A percentile compares a stretch with the other conserved stretches of the same genome.
These are phyloP conservation scores for Hypseocharis bilobata DNA, from an alignment of 441 rosid species.

Conservation along the genomic window DNA sequence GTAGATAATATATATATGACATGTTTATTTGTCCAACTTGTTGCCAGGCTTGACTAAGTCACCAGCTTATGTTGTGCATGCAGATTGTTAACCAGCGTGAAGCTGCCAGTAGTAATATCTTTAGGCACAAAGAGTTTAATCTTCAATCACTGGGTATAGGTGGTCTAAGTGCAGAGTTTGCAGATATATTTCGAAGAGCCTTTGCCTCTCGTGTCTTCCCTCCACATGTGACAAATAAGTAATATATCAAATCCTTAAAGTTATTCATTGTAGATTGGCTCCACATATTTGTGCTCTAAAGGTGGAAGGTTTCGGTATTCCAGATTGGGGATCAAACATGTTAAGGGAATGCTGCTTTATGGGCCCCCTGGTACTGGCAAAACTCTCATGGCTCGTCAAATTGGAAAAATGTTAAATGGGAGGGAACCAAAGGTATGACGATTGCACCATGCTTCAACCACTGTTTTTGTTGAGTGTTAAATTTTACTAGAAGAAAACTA, in stretches of 20 bases:
- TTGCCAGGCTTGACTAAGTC: slow-evolving; percentile 12
- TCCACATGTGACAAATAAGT: slow-evolving; percentile 81
- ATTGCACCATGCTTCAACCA: neutral
- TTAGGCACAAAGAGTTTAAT: slow-evolving; percentile 89
- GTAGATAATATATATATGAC: neutral
- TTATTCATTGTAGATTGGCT: slow-evolving; percentile 11
- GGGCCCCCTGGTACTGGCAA: slow-evolving; percentile 99
- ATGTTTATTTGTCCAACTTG: neutral
- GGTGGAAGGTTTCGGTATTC: slow-evolving; percentile 27
- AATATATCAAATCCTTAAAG: slow-evolving; percentile 24
- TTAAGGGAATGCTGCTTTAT: slow-evolving; percentile 91
- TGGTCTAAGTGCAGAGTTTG: slow-evolving; percentile 91
- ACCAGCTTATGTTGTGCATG: slow-evolving; percentile 19
- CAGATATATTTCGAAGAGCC: slow-evolving; percentile 95
- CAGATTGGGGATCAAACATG: slow-evolving; percentile 95
- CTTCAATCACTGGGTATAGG: slow-evolving; percentile 90
- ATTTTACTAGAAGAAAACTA: neutral
- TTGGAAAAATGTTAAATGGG: slow-evolving; percentile 96
- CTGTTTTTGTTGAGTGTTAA: neutral
- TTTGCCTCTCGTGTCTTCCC: slow-evolving; percentile 95
- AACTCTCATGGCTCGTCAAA: slow-evolving; percentile 97
- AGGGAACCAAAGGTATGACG: slow-evolving; percentile 84
- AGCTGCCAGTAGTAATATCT: slow-evolving; percentile 91
- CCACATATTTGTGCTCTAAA: slow-evolving; percentile 18
- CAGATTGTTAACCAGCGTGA: slow-evolving; percentile 95